Base-by-base conservation (phyloP, 2,329 filamentous ascomycete species). In the Fusarium chlamydosporum region DNA sequence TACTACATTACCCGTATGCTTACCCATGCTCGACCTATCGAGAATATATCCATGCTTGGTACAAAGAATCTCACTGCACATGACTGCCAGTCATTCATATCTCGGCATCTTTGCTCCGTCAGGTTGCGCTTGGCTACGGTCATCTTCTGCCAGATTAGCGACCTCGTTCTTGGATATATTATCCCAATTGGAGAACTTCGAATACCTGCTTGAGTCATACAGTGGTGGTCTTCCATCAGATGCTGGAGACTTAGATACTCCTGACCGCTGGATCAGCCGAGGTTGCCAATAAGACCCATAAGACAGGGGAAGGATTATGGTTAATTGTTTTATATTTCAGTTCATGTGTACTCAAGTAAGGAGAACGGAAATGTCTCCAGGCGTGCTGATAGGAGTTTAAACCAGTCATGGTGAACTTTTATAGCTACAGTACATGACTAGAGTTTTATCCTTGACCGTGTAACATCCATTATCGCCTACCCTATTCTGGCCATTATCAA, bases 241-340 rank as follows among this genome's bases (percentile, higher is more conserved):
- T 63, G 20, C 6, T 16, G 26, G 23, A 42, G 7, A 64, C 27
- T 52, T 43, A 48, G 27, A 48, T 34, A 15, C 18, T 45, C 40
- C 38, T 64, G 43, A 64, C 61, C 61, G 59, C 61, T 57, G 43
- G 7, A 50, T 57, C 16, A 50, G 38, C 59, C 61, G 51, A 58
- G 59, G 59, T 23, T 20, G 23, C 23, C 10, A 15, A 29, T 20
- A 23, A 23, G 48, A 15, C 29, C 31, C 33, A 42, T 55, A 12
- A 18, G n/a, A 42, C 16, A 51, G 47, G 47, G 47, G 34, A 38
- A 51, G 47, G 34, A 40, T 51, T 51, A 51, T 40, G 13, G 47
- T 51, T 29, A 29, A 9, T 29, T 51, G 29, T 40, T 29, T 18
- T 38, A 29, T 51, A 38, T 51, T 15, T 29, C 23, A 51, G 13